Evolutionary conservation across 306 rosid species (phyloP), one percentile per base, ranked within the genome.

Genomic region (Sesbania bispinosa): DNA sequence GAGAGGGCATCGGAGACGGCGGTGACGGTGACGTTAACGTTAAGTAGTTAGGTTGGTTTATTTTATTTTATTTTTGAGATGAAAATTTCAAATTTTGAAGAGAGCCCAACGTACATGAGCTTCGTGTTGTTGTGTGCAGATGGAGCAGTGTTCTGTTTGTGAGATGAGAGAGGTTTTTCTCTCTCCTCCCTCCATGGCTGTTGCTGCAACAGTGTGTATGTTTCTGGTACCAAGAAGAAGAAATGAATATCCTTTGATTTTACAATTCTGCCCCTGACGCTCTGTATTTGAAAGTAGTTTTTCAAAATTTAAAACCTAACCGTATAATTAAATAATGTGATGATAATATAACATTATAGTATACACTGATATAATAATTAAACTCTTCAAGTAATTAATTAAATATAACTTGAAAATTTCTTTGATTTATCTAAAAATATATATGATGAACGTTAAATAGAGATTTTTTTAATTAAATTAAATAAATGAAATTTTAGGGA

Each of bases 51-150:
- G 77, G 68, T 19, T 54, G 75, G n/a, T n/a, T 66, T 69, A 69
- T 60, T 38, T 36, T 14, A 7, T 59, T 18, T 14, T 10, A n/a
- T n/a, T n/a, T 15, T 4, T 5, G 5, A 20, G n/a, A 36, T 3
- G 3, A 8, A 32, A 68, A 33, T 7, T 51, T 30, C 0, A 53
- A 39, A 71, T 15, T 62, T 62, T 43, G 64, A 64, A 24, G 5
- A 48, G 74, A 69, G 23, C 2, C 24, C 10, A 11, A 38, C 13
- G 5, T 30, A 88, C 93, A 84, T 81, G 83, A 29, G 85, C 18
- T 35, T 48, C 35, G 15, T 72, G 80, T n/a, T 80, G 83, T 15
- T 78, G 88, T 83, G 81, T 81, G 73, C 36, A 5, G n/a, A 29
- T 23, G 60, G 21, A 53, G 14, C 14, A 48, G 47, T 16, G 36